Evolutionary conservation across 768 basidiomycete genomes (phyloP).

Genomic region (Glaciozyma antarctica): DNA sequence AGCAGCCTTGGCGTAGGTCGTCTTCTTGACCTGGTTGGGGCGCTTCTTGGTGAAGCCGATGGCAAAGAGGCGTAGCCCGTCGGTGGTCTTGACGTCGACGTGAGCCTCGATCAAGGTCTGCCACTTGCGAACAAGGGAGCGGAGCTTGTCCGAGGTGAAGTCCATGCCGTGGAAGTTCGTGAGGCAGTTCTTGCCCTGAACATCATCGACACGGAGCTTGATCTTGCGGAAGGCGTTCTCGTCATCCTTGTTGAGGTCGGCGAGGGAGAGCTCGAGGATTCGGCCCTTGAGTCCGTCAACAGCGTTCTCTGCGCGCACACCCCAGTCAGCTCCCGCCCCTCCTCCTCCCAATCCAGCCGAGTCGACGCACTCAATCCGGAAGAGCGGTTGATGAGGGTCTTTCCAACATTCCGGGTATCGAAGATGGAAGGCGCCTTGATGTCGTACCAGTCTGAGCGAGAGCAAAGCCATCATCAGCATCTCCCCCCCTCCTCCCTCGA

Average conservation of each 20-base stretch:
- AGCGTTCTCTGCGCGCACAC: conserved; percentile 66
- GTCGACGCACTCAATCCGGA: conserved; percentile 82
- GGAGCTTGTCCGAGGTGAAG: conserved; percentile 99
- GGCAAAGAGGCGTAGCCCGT: conserved; percentile 94
- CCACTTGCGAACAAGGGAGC: conserved; percentile 99
- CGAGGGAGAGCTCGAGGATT: conserved; percentile 89
- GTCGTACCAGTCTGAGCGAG: conserved; percentile 83
- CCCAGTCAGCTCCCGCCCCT: not conserved
- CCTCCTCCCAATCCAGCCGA: not conserved
- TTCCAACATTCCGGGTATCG: conserved; percentile 91
- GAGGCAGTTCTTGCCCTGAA: conserved; percentile 86
- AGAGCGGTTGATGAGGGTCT: conserved; percentile 96
- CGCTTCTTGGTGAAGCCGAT: conserved; percentile 99
- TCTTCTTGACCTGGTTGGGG: conserved; percentile 93
- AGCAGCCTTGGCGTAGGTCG: conserved; percentile 89
- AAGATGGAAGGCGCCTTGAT: conserved; percentile 98
- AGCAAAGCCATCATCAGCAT: not conserved
- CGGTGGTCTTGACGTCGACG: conserved; percentile 97
- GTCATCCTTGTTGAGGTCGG: conserved; percentile 98
- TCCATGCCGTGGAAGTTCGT: conserved; percentile 99
- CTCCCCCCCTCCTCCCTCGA: not conserved
- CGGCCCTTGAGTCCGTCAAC: conserved; percentile 97
- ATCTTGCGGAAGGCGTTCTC: conserved; percentile 99
- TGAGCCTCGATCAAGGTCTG: conserved; percentile 98
- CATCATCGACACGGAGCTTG: conserved; percentile 81